phyloP scores from a whole-genome alignment of 2,329 filamentous ascomycete genomes.

The Neopestalotiopsis sp. region DNA sequence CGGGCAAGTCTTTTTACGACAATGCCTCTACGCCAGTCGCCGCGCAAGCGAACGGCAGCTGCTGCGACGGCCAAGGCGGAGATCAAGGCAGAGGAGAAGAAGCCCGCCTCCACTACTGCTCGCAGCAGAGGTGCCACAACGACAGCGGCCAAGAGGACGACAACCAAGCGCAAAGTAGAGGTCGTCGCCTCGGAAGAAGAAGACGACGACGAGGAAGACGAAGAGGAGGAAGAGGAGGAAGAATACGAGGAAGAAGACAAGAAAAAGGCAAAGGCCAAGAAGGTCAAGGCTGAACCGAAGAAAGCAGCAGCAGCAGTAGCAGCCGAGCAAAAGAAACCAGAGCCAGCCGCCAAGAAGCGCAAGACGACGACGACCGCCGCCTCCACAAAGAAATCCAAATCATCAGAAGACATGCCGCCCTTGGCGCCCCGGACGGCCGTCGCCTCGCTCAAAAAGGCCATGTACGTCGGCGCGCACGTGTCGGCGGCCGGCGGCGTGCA shows the following conservation, averaged over 20 bases:
- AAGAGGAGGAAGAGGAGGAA: slow-evolving; percentile 19
- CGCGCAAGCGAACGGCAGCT: slow-evolving; percentile 16
- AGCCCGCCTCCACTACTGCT: not conserved
- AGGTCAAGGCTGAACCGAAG: slow-evolving; percentile 24
- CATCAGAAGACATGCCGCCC: slow-evolving; percentile 56
- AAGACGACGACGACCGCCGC: slow-evolving; percentile 40
- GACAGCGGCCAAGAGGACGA: slow-evolving; percentile 12
- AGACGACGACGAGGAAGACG: slow-evolving; percentile 25
- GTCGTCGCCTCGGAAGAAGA: slow-evolving; percentile 19
- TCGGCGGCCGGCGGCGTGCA: slow-evolving; percentile 90
- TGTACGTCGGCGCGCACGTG: slow-evolving; percentile 93
- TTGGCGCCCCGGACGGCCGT: slow-evolving; percentile 71
- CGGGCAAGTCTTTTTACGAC: not conserved
- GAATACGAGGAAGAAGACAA: slow-evolving; percentile 25
- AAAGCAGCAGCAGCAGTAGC: slow-evolving; percentile 16
- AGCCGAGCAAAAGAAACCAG: slow-evolving; percentile 22
- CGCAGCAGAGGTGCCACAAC: slow-evolving; percentile 22
- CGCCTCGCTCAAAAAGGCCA: slow-evolving; percentile 65
- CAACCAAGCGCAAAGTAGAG: slow-evolving; percentile 37
- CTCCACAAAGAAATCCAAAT: slow-evolving; percentile 37
- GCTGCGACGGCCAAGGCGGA: not conserved
- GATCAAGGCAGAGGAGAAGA: slow-evolving; percentile 5
- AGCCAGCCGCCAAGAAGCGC: slow-evolving; percentile 45
- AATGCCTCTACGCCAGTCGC: slow-evolving; percentile 19
- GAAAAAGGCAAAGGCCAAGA: slow-evolving; percentile 27